phyloP scores from a whole-genome alignment of 495 filamentous ascomycete genomes.

The Aspergillus bridgeri region DNA sequence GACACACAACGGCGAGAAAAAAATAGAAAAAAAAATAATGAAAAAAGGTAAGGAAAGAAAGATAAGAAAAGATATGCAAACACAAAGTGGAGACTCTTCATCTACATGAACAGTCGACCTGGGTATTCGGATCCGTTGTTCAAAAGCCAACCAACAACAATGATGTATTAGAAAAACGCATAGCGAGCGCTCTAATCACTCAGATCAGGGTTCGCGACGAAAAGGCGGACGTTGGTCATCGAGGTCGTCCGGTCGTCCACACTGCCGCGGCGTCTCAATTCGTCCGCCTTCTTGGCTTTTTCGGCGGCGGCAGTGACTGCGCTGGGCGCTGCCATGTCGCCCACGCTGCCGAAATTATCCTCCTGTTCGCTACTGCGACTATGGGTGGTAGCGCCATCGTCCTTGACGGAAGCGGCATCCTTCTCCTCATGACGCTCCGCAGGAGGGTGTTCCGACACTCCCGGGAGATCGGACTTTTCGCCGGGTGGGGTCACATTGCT shows the following conservation, averaged over 20 bases:
- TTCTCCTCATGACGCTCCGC: conserved; percentile 38
- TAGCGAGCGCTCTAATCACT: conserved; percentile 48
- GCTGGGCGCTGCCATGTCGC: conserved; percentile 48
- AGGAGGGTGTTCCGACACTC: conserved; percentile 51
- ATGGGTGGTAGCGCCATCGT: conserved; percentile 41
- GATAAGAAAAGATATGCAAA: background rate
- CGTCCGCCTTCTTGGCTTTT: conserved; percentile 69
- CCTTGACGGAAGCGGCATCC: conserved; percentile 28
- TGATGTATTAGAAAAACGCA: background rate
- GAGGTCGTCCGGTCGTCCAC: conserved; percentile 86
- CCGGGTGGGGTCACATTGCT: conserved; percentile 63
- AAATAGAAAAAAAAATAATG: background rate
- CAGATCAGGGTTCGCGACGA: conserved; percentile 90
- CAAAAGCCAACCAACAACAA: background rate
- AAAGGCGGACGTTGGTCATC: conserved; percentile 82
- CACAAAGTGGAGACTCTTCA: background rate
- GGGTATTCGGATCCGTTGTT: conserved; percentile 4
- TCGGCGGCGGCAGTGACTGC: conserved; percentile 48
- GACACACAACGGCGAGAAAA: background rate
- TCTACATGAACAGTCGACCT: background rate
- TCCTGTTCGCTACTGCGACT: conserved; percentile 49
- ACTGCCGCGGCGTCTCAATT: conserved; percentile 79
- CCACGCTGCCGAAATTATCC: conserved; percentile 53
- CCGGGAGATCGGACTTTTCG: conserved; percentile 49
- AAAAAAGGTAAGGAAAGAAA: background rate